Base-by-base conservation (phyloP, 2,329 filamentous ascomycete genomes). In the Alternaria arborescens region DNA sequence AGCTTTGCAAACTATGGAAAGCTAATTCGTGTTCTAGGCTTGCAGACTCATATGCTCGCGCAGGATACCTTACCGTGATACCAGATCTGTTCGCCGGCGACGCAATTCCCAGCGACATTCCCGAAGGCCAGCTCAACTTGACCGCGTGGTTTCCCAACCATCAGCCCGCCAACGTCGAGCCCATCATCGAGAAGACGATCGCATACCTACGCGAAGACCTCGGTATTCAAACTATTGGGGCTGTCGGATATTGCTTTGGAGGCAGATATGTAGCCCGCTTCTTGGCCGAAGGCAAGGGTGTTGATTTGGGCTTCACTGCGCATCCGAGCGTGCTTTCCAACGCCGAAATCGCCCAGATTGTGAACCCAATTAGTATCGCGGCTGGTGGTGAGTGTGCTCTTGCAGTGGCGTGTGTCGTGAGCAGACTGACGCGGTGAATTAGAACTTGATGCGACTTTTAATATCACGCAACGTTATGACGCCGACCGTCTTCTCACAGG, bases 191-290 rank as follows among this genome's bases (percentile, higher is more conserved):
- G 26, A 76, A 77, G 52, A 82, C 81, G 48, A 83, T 90, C 68
- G 85, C 86, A 74, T 84, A 86, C 58, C 74, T 92, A 50, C 84
- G 84, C 60, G 80, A 83, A 53, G 89, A 93, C 75, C 80, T 74
- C 16, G 64, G 65, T 3, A 66, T 85, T 47, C 85, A 84, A 71
- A 86, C 84, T 66, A 79, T 92, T 38, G 90, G 86, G 3, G 85
- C 82, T 11, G 85, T 88, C 0, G 90, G 90, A 0, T 92, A 92
- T 79, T 93, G 90, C 78, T 91, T 92, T 66, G 90, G 90, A 47
- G 90, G 85, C 56, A 91, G 91, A 86, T 94, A 91, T 76, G 87
- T 92, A 26, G 82, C 85, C 47, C 87, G 91, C 28, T 88, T 89
- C 80, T 83, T 86, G 5, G 80, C 80, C 12, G 62, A 81, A 55